Base-by-base conservation (phyloP, 495 filamentous ascomycete genomes). In the Podospora tetraspora region DNA sequence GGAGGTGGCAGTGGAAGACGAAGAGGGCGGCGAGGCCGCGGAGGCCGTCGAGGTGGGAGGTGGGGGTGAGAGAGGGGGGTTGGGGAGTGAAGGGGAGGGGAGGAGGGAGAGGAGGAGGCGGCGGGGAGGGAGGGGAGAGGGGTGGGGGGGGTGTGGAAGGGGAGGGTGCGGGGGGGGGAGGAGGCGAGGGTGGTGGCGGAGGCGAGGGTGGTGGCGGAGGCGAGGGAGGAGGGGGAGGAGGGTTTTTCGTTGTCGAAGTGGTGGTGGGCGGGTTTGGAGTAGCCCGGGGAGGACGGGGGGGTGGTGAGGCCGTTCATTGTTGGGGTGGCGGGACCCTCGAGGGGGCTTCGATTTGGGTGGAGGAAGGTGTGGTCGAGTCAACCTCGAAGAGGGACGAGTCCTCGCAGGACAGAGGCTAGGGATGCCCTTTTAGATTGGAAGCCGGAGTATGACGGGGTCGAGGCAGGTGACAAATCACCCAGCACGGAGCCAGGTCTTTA, bases 11-110 rank as follows among this genome's bases (percentile, higher is more conserved):
- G 72, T 83, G 79, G 70, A 86, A 87, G 61, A 88, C 86, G 66
- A 86, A 77, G 57, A 88, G 78, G 3, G 85, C 84, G 11, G 86
- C 86, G 58, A 88, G 75, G 29, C 86, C 86, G 68, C 86, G 82
- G 70, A 88, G 78, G 43, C 86, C 86, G 72, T 86, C 83, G 43
- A 88, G 82, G 71, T 87, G 87, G 13, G 84, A 79, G 2, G 86
- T 88, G 9, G 83, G 13, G 79, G 57, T 70, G 63, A 56, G 77
- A 74, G 19, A 22, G 2, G n/a, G 22, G 22, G 29, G 57, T 3
- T 5, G 5, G 57, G 34, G 9, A 57, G 12, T 12, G 29, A 22
- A 16, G 63, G 3, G 30, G 37, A 29, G n/a, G 77, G 77, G 58
- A 80, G 52, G 69, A 83, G 82, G 69, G 74, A 77, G 27, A 79